Percentiles rank a stretch among this genome's conserved stretches.
Conservation (phyloP, 2,329 filamentous ascomycete genomes). For the Aureobasidium subglaciale region DNA sequence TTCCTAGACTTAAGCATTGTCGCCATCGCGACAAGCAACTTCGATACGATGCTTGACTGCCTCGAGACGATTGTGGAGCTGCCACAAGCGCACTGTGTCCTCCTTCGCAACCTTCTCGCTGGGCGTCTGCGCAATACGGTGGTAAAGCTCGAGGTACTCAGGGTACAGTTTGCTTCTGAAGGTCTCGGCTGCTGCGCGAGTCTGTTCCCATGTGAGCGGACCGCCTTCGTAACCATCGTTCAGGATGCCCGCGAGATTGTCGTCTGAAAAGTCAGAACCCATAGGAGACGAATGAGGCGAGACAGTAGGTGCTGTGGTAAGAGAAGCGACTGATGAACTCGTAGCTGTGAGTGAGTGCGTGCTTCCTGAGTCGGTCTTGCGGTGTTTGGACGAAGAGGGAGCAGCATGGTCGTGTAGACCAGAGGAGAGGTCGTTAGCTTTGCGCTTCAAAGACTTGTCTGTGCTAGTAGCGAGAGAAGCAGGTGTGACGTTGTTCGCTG, state of each 20-base stretch:
- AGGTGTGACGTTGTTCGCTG: constrained; percentile 18
- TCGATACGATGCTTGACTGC: constrained; percentile 52
- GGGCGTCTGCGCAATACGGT: constrained; percentile 27
- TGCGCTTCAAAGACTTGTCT: constrained; percentile 37
- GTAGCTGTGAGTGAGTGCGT: constrained; percentile 24
- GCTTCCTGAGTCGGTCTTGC: constrained; percentile 28
- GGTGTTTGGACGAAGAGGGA: constrained; percentile 23
- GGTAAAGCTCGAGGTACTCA: constrained; percentile 51
- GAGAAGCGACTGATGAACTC: constrained; percentile 20
- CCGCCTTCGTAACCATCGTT: constrained; percentile 4
- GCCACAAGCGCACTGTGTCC: constrained; percentile 47
- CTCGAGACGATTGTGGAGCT: constrained; percentile 47
- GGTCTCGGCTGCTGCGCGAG: constrained; percentile 37
- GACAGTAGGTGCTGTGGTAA: constrained; percentile 20
- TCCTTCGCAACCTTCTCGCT: constrained; percentile 24
- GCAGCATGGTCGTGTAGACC: constrained; percentile 20
- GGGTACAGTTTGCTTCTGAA: constrained; percentile 52
- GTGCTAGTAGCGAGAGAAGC: constrained; percentile 28
- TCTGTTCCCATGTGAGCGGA: constrained; percentile 25
- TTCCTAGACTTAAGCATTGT: neutral
- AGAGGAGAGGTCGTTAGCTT: constrained; percentile 33
- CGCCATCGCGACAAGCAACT: neutral
- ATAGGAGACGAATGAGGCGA: constrained; percentile 17
- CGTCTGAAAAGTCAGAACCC: constrained; percentile 11
- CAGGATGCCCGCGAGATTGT: constrained; percentile 8